Evolutionary conservation across 208 protist genomes (phyloP).

Genomic region (Porcisia deanei): DNA sequence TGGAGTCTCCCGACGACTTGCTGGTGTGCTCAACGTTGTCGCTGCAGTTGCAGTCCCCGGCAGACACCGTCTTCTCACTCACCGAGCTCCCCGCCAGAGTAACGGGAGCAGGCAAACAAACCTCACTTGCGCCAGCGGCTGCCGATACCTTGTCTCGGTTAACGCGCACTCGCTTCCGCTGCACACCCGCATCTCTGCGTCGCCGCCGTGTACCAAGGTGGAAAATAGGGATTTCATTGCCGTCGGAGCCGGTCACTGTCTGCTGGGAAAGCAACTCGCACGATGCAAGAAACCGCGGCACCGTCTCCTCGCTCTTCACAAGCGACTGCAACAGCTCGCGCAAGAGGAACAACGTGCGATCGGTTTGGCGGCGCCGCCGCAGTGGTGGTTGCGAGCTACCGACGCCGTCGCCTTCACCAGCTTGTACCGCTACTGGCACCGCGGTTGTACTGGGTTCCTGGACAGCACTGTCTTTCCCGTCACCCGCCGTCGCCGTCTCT

Average conservation of each 20-base stretch:
- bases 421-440: neutral
- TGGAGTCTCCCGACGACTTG: neutral
- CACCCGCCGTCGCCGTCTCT: neutral
- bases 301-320: slow-evolving; percentile 62
- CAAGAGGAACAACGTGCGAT: slow-evolving; percentile 78
- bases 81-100: neutral
- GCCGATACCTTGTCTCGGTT: slow-evolving; percentile 44
- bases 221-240: slow-evolving; percentile 70
- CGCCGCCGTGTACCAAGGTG: slow-evolving; percentile 69
- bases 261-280: slow-evolving; percentile 71
- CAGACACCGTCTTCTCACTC: neutral
- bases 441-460: neutral
- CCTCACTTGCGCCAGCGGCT: neutral
- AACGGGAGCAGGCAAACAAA: neutral
- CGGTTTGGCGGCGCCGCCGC: slow-evolving; percentile 45
- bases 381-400: slow-evolving; percentile 1
- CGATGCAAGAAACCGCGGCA: slow-evolving; percentile 77
- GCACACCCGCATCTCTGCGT: slow-evolving; percentile 47
- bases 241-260: slow-evolving; percentile 56
- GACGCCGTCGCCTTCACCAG: slow-evolving; percentile 1
- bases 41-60: neutral
- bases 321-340: slow-evolving; percentile 72
- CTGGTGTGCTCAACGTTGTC: slow-evolving; percentile 1
- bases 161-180: slow-evolving; percentile 48
- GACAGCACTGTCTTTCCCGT: neutral